Conservation (phyloP, 352 stramenopile species). For the Elongisporangium senticosum region DNA sequence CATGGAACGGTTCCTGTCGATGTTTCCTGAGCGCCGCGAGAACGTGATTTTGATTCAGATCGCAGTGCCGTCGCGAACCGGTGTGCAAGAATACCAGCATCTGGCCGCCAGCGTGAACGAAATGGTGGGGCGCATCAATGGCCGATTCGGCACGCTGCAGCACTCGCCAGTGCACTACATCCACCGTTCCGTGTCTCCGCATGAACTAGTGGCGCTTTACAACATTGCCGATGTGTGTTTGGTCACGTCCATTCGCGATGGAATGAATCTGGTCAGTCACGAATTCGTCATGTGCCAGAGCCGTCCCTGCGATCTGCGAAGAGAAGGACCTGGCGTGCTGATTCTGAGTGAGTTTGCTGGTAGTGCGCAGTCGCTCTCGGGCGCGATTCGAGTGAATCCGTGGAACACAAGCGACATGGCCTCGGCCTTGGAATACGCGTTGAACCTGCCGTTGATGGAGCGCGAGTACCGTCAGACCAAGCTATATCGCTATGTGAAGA, state of each 20-base stretch:
- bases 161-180: slow-evolving; percentile 89
- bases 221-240: slow-evolving; percentile 86
- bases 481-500: slow-evolving; percentile 82
- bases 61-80: slow-evolving; percentile 84
- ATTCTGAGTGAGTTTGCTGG: slow-evolving; percentile 88
- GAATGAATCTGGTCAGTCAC: slow-evolving; percentile 89
- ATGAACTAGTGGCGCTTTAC: slow-evolving; percentile 86
- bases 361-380: slow-evolving; percentile 81
- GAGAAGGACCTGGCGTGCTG: slow-evolving; percentile 72
- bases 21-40: slow-evolving; percentile 83
- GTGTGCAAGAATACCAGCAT: slow-evolving; percentile 83
- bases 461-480: slow-evolving; percentile 84
- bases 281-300: slow-evolving; percentile 88
- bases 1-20: slow-evolving; percentile 80
- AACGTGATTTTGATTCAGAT: slow-evolving; percentile 94
- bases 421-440: slow-evolving; percentile 55
- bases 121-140: slow-evolving; percentile 87
- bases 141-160: slow-evolving; percentile 75
- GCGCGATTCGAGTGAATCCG: slow-evolving; percentile 86
- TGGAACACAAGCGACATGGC: slow-evolving; percentile 85
- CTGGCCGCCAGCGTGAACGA: slow-evolving; percentile 81
- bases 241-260: slow-evolving; percentile 86
- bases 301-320: slow-evolving; percentile 42
- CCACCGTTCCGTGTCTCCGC: slow-evolving; percentile 65
- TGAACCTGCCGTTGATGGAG: slow-evolving; percentile 79